Conservation (phyloP, 2,329 filamentous ascomycete genomes). For the Aspergillus versicolor region DNA sequence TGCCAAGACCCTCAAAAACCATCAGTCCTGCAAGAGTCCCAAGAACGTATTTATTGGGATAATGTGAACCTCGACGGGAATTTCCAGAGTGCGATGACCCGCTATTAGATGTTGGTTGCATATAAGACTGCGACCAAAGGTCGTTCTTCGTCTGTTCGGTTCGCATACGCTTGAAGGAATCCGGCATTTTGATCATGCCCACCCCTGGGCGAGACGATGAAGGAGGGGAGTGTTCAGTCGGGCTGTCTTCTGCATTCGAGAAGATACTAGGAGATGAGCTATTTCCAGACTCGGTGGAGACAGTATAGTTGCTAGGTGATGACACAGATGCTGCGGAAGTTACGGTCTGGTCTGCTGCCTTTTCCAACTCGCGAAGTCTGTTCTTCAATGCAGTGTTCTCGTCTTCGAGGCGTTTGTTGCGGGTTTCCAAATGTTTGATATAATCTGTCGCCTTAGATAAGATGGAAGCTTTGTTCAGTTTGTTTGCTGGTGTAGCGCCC, state of each 20-base stretch:
- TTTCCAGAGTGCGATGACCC: conserved; percentile 41
- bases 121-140: conserved; percentile 41
- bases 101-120: conserved; percentile 26
- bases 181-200: conserved; percentile 45
- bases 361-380: conserved; percentile 77
- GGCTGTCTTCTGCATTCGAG: conserved; percentile 39
- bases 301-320: conserved; percentile 41
- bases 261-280: conserved; percentile 43
- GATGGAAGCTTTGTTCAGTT: conserved; percentile 96
- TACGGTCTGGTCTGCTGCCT: conserved; percentile 45
- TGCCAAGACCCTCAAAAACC: conserved; percentile 80
- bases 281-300: conserved; percentile 35
- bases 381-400: conserved; percentile 79
- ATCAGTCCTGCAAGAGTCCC: conserved; percentile 89
- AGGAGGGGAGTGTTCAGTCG: conserved; percentile 31
- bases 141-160: conserved; percentile 33
- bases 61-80: conserved; percentile 49
- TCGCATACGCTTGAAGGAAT: conserved; percentile 44
- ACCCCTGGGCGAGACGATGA: conserved; percentile 37
- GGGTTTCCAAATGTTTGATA: conserved; percentile 88
- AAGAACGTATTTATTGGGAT: conserved; percentile 78
- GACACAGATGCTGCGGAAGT: conserved; percentile 39
- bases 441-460: conserved; percentile 95
- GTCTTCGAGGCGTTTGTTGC: conserved; percentile 76
- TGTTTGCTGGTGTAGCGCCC: conserved; percentile 82